A percentile compares a stretch with the other conserved stretches of the same genome.
These are phyloP conservation scores for Trichoderma sp. DNA, from an alignment of 2,329 filamentous ascomycete species.

Conservation along the genomic window DNA sequence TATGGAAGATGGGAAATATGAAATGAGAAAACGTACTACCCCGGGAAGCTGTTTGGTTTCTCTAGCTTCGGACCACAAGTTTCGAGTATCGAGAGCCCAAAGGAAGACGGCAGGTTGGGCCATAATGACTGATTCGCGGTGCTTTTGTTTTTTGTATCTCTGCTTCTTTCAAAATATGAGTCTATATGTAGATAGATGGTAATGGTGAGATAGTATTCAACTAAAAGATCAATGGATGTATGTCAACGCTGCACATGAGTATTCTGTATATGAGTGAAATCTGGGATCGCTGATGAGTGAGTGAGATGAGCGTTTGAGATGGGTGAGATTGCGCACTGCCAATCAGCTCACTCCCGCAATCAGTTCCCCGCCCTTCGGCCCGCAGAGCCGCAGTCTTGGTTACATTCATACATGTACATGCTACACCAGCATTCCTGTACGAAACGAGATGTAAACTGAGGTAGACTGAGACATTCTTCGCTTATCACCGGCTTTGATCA, in stretches of 20 bases:
- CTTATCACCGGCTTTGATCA: not conserved
- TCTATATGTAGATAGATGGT: not conserved
- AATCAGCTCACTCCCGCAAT: conserved; percentile 11
- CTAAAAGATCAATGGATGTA: not conserved
- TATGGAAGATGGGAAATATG: not conserved
- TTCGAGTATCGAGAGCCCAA: conserved; percentile 65
- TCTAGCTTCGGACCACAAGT: conserved; percentile 57
- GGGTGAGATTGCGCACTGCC: not conserved
- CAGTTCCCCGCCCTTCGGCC: conserved; percentile 22
- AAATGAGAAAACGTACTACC: conserved; percentile 46
- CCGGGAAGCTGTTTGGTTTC: conserved; percentile 54
- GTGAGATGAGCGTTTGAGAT: conserved; percentile 16
- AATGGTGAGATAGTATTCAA: not conserved
- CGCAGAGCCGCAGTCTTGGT: conserved; percentile 20
- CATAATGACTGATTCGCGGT: not conserved
- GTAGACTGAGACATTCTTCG: not conserved
- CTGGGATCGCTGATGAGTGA: not conserved
- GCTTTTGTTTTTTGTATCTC: not conserved
- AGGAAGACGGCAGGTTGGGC: conserved; percentile 49
- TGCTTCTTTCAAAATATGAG: not conserved
- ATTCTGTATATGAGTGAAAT: not conserved
- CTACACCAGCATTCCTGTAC: not conserved
- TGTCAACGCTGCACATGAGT: not conserved
- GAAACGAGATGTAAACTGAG: not conserved
- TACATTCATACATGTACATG: not conserved